Evolutionary conservation across 2,329 filamentous ascomycete genomes (phyloP).

Genomic region (Fusarium brevicatenulatum): DNA sequence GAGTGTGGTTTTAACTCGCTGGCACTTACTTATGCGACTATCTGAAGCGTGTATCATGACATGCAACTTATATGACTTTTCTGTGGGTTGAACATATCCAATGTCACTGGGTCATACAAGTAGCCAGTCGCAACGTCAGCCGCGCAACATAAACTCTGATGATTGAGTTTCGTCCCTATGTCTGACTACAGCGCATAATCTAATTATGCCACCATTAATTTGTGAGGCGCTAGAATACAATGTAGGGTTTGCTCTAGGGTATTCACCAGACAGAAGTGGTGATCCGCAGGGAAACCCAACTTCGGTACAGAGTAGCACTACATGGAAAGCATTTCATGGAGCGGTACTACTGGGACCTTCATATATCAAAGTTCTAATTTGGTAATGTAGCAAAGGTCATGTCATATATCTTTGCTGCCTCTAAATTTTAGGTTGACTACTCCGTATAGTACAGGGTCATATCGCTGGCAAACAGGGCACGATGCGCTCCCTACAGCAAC

Average conservation of each 20-base stretch:
- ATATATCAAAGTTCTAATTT: background rate
- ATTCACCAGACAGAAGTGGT: background rate
- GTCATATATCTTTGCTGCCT: background rate
- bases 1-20: background rate
- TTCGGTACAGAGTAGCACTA: background rate
- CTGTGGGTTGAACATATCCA: background rate
- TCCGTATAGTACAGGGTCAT: background rate
- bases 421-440: background rate
- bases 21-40: background rate
- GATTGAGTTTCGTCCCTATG: background rate
- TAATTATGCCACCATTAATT: background rate
- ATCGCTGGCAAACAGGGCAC: slow-evolving; percentile 14
- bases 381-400: background rate
- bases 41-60: background rate
- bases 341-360: background rate
- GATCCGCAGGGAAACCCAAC: background rate
- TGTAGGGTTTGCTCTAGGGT: background rate
- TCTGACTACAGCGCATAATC: background rate
- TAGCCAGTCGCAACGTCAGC: background rate
- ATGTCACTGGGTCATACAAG: background rate
- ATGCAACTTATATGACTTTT: background rate
- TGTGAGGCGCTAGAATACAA: background rate
- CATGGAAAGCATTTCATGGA: background rate
- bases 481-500: slow-evolving; percentile 30
- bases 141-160: background rate